Base-by-base conservation (phyloP, 495 filamentous ascomycete genomes). In the Aspergillus hancockii region DNA sequence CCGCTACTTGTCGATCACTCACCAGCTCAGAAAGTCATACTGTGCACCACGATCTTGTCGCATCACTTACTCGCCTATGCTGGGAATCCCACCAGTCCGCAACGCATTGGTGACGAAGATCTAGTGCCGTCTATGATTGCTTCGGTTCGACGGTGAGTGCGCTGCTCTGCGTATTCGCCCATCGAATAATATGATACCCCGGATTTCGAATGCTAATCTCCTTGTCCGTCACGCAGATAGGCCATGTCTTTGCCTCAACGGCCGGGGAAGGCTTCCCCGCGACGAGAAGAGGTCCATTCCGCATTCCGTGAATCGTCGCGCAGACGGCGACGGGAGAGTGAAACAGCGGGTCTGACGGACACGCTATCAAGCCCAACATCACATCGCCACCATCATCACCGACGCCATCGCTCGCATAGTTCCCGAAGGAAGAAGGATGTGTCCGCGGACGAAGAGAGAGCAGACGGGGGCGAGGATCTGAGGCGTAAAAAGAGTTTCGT, bases 401-500 rank as follows among this genome's bases (percentile, higher is more conserved):
- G 63, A 36, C 67, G 65, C 47, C 76, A 68, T 58, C 72, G 61
- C 47, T 79, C 73, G 21, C 68, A 74, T 52, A 71, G 69, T 41
- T 70, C 69, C 21, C 69, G 72, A 31, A 59, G 71, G 54, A 65
- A 63, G 13, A 45, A 63, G 19, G 71, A 75, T n/a, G 68, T n/a
- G n/a, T n/a, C n/a, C n/a, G n/a, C 66, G 7, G 74, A 77, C 40
- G 74, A 71, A 61, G 74, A 77, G 60, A 71, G 72, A 59, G 68
- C 71, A 65, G 67, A 71, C 53, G 67, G 54, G 63, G 70, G 62
- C 59, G 75, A 40, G 50, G 71, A 62, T 49, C 34, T 56, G 57
- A 58, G 57, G 79, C 87, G 91, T 47, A 97, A 96, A 70, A 85
- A 86, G 63, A 95, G 88, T 64, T 76, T 99, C 54, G 86, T 98